These are phyloP conservation scores for Monosporozyma siamensis DNA, from an alignment of 805 yeast species.

Conservation along the genomic window DNA sequence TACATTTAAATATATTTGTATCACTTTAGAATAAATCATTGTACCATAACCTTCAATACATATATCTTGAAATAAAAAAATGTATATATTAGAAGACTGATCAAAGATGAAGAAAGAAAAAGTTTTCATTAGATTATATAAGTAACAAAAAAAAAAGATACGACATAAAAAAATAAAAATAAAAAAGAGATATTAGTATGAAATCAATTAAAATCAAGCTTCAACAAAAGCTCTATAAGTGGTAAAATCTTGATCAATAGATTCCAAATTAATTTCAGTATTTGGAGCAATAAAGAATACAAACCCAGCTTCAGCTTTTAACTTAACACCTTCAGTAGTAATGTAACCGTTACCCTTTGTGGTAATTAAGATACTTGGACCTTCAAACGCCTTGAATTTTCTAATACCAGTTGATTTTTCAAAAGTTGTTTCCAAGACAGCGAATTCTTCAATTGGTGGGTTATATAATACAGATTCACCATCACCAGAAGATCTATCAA, in stretches of 20 bases:
- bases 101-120: too few species aligned
- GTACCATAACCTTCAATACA: too few species aligned
- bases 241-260: constrained; percentile 50
- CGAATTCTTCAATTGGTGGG: constrained; percentile 95
- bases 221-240: constrained; percentile 89
- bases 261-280: constrained; percentile 50
- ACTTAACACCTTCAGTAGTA: constrained; percentile 33
- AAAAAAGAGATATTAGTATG: background rate
- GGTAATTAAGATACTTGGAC: constrained; percentile 81
- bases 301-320: constrained; percentile 56
- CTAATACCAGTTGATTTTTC: constrained; percentile 39
- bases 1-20: too few species aligned
- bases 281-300: constrained; percentile 81
- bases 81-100: too few species aligned
- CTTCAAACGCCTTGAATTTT: constrained; percentile 52
- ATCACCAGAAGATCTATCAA: constrained; percentile 50
- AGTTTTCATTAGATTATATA: too few species aligned
- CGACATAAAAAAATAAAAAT: too few species aligned
- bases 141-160: too few species aligned
- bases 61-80: too few species aligned
- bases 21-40: too few species aligned
- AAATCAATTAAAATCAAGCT: constrained; percentile 26
- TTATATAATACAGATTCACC: constrained; percentile 65
- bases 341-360: constrained; percentile 73
- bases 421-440: constrained; percentile 79